Percentiles rank a stretch among this genome's conserved stretches.
Evolutionary conservation across 805 yeast genomes (phyloP).

Genomic region (Wickerhamomyces subpelliculosus): DNA sequence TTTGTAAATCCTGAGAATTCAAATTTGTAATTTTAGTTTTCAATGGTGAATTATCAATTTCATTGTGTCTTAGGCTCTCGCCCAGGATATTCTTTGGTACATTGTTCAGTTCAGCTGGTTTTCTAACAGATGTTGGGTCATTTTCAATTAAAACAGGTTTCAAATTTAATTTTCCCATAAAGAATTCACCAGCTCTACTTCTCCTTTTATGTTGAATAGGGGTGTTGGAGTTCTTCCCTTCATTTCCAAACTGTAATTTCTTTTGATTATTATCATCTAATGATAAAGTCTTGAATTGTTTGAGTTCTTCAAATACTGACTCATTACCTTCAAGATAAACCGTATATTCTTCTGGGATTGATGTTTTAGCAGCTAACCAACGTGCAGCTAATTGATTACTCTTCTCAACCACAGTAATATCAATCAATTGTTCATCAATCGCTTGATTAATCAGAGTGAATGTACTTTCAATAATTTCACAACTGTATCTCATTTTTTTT

Average conservation of each 20-base stretch:
- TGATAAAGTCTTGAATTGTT: constrained; percentile 17
- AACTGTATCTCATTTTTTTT: constrained; percentile 28
- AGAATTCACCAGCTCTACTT: constrained; percentile 29
- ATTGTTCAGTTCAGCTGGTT: constrained; percentile 9
- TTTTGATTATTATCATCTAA: constrained; percentile 9
- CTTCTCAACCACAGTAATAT: constrained; percentile 26
- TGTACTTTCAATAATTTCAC: constrained; percentile 33
- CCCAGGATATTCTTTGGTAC: constrained; percentile 4
- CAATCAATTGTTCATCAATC: constrained; percentile 33
- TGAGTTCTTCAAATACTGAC: constrained; percentile 6
- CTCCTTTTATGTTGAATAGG: constrained; percentile 17
- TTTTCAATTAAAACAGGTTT: constrained; percentile 30
- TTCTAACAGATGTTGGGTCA: constrained; percentile 23
- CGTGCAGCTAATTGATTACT: constrained; percentile 29
- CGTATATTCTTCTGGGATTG: constrained; percentile 17
- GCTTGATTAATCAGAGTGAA: constrained; percentile 32
- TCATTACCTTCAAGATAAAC: constrained; percentile 11
- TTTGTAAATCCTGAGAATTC: constrained; percentile 2
- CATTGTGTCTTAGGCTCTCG: constrained; percentile 10
- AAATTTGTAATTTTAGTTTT: constrained; percentile 4
- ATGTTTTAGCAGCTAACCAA: constrained; percentile 23
- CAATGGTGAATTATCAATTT: constrained; percentile 9
- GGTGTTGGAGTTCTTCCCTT: constrained; percentile 5
- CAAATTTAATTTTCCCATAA: constrained; percentile 34
- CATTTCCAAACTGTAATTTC: too few relatives aligned